These are phyloP conservation scores for Sugiyamaella japonica DNA, from an alignment of 1,139 yeast genomes.

Conservation along the genomic window DNA sequence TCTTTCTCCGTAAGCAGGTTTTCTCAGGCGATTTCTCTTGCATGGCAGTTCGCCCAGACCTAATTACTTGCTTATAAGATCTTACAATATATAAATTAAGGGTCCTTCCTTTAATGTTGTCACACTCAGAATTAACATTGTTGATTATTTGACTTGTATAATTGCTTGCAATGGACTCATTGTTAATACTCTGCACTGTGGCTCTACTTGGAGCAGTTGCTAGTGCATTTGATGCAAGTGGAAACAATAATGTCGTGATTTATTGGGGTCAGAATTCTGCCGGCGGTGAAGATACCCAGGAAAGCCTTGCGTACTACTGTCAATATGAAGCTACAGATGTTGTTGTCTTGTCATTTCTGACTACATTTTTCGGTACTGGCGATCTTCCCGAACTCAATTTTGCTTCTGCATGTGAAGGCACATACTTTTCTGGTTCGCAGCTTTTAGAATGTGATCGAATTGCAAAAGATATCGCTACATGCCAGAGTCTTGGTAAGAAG, in stretches of 20 bases:
- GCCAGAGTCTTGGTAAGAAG: slow-evolving; percentile 77
- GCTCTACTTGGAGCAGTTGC: slow-evolving; percentile 9
- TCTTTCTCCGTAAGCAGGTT: too few species aligned
- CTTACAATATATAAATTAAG: neutral
- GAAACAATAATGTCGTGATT: slow-evolving; percentile 62
- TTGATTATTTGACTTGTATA: slow-evolving; percentile 2
- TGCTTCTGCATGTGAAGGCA: slow-evolving; percentile 53
- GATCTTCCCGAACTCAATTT: slow-evolving; percentile 58
- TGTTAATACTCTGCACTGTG: slow-evolving; percentile 3
- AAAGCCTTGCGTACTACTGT: slow-evolving; percentile 67
- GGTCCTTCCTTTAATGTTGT: slow-evolving; percentile 3
- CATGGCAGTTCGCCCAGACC: neutral
- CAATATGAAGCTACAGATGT: slow-evolving; percentile 67
- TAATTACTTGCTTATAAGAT: neutral
- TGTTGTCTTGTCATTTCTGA: slow-evolving; percentile 67
- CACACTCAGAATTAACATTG: neutral
- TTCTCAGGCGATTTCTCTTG: neutral
- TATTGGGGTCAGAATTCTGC: slow-evolving; percentile 94
- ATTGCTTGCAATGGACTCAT: slow-evolving; percentile 2
- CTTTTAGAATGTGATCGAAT: slow-evolving; percentile 41
- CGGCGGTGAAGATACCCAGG: slow-evolving; percentile 61
- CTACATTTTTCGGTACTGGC: slow-evolving; percentile 53
- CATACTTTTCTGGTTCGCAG: slow-evolving; percentile 33
- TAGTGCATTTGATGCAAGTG: slow-evolving; percentile 28
- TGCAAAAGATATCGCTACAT: slow-evolving; percentile 66